Evolutionary conservation across 768 basidiomycete genomes (phyloP).

Genomic region (Hygrocybe coccinea): DNA sequence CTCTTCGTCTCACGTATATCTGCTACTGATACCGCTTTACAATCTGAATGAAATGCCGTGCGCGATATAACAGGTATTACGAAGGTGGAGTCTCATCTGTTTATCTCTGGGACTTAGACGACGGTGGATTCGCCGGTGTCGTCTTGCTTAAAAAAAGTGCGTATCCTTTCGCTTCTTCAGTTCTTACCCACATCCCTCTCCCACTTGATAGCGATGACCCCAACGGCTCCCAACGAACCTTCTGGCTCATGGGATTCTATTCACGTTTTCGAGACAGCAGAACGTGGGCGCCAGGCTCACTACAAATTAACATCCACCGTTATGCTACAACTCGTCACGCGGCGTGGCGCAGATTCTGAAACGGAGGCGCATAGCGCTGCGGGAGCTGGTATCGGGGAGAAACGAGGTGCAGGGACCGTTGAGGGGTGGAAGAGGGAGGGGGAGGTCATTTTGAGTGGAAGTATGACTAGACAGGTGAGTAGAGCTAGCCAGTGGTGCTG

Average conservation of each 20-base stretch:
- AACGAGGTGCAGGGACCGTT: slow-evolving; percentile 30
- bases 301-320: slow-evolving; percentile 97
- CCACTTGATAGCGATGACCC: slow-evolving; percentile 50
- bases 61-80: slow-evolving; percentile 62
- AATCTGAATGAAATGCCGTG: too few species aligned
- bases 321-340: slow-evolving; percentile 85
- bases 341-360: slow-evolving; percentile 34
- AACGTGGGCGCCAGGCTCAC: slow-evolving; percentile 86
- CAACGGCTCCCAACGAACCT: slow-evolving; percentile 52
- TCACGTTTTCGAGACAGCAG: slow-evolving; percentile 94
- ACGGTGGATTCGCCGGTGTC: slow-evolving; percentile 94
- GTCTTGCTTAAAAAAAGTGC: slow-evolving; percentile 92
- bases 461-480: slow-evolving; percentile 92
- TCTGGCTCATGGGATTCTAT: slow-evolving; percentile 97
- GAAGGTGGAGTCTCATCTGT: slow-evolving; percentile 98
- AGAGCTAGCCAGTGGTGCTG: slow-evolving; percentile 6
- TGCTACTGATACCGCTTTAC: not conserved
- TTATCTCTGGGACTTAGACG: slow-evolving; percentile 97
- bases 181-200: not conserved
- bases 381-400: slow-evolving; percentile 14
- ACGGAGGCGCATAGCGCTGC: slow-evolving; percentile 17
- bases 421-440: slow-evolving; percentile 52
- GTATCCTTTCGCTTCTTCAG: slow-evolving; percentile 11
- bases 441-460: slow-evolving; percentile 83
- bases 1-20: not conserved